Conservation (phyloP, 345 rosid genomes). For the Aegle marmelos region DNA sequence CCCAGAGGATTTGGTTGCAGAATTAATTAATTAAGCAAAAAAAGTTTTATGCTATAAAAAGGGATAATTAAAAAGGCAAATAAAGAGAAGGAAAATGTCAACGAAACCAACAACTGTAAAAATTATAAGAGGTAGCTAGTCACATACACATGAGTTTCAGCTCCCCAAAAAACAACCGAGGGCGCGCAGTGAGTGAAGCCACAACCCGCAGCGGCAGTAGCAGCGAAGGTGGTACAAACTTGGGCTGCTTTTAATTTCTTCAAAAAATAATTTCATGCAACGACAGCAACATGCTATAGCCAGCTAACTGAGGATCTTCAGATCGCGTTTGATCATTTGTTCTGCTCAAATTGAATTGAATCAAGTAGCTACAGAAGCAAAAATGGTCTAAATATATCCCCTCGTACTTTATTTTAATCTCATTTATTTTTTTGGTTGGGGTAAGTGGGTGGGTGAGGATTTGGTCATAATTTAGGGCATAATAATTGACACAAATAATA, state of each 20-base stretch:
- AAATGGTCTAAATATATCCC: background rate
- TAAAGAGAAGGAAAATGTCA: constrained; percentile 11
- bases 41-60: background rate
- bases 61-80: constrained; percentile 5
- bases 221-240: background rate
- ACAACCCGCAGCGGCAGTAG: background rate
- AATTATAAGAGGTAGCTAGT: background rate
- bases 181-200: constrained; percentile 4
- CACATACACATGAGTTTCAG: constrained; percentile 1
- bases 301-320: background rate
- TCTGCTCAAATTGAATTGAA: background rate
- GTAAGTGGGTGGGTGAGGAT: background rate
- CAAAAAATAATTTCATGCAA: constrained; percentile 24
- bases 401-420: background rate
- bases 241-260: constrained; percentile 4
- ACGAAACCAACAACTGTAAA: constrained; percentile 13
- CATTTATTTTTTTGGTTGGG: background rate
- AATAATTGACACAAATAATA: background rate
- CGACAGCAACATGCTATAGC: constrained; percentile 9
- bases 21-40: constrained; percentile 2
- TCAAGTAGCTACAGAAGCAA: background rate
- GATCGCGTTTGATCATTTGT: background rate
- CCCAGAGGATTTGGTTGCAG: background rate
- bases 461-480: constrained; percentile 7
- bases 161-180: constrained; percentile 23